These are phyloP conservation scores for Macadamia tetraphylla DNA, from an alignment of 164 flowering plant genomes.

Conservation along the genomic window DNA sequence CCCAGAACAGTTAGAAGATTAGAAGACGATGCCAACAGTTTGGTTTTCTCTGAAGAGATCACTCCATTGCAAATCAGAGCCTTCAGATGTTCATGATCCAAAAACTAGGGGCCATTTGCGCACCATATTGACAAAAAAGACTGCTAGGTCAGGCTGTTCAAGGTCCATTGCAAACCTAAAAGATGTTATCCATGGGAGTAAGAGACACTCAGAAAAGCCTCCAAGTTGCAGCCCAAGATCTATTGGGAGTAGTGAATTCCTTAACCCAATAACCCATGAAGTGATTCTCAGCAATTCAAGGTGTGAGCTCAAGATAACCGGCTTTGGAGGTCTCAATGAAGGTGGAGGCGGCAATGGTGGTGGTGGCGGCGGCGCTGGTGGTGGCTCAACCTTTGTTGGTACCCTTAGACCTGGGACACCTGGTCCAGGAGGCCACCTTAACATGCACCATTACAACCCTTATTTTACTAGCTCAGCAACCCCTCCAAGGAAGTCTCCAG, in stretches of 20 bases:
- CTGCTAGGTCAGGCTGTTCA: slow-evolving; percentile 87
- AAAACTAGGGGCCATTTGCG: slow-evolving; percentile 50
- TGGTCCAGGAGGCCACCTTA: slow-evolving; percentile 75
- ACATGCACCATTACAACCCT: slow-evolving; percentile 53
- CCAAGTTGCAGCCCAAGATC: slow-evolving; percentile 92
- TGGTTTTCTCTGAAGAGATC: slow-evolving; percentile 86
- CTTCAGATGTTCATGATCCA: slow-evolving; percentile 82
- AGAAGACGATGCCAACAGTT: slow-evolving; percentile 65
- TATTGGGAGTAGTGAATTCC: slow-evolving; percentile 90
- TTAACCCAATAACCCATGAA: slow-evolving; percentile 91
- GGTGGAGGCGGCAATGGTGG: slow-evolving; percentile 15
- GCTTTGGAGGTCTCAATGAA: slow-evolving; percentile 41
- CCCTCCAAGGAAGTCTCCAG: slow-evolving; percentile 41
- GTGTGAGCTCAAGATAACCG: slow-evolving; percentile 88
- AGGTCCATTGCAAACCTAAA: slow-evolving; percentile 93
- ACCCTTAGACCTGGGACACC: slow-evolving; percentile 90
- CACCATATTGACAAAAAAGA: slow-evolving; percentile 57
- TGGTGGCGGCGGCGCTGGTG: slow-evolving; percentile 26
- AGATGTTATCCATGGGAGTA: slow-evolving; percentile 93
- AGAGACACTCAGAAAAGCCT: slow-evolving; percentile 71
- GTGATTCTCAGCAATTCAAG: slow-evolving; percentile 76
- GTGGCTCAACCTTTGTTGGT: slow-evolving; percentile 59
- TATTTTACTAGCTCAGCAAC: slow-evolving; percentile 38
- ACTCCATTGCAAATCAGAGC: slow-evolving; percentile 84
- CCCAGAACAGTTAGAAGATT: slow-evolving; percentile 10